Evolutionary conservation across 257 asterid species (phyloP).

Genomic region (Mentha longifolia): DNA sequence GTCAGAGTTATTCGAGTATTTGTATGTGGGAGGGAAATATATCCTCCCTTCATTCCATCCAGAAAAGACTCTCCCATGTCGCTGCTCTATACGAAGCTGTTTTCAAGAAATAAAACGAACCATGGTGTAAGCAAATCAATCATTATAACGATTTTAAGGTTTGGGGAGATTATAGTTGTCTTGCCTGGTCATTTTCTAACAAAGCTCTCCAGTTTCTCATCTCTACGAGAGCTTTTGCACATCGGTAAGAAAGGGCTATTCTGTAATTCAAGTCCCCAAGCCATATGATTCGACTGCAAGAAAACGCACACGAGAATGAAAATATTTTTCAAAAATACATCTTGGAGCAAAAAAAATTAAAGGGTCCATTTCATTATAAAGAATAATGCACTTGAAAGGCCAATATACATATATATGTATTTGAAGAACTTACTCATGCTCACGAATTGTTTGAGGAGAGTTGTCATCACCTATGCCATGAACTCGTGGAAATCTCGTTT

Average conservation of each 20-base stretch:
- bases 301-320: slow-evolving; percentile 23
- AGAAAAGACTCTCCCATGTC: slow-evolving; percentile 69
- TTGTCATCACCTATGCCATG: slow-evolving; percentile 64
- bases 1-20: slow-evolving; percentile 84
- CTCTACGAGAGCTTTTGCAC: slow-evolving; percentile 94
- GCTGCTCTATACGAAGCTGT: slow-evolving; percentile 86
- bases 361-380: not conserved
- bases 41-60: slow-evolving; percentile 93
- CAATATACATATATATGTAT: not conserved
- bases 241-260: slow-evolving; percentile 84
- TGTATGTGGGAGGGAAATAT: slow-evolving; percentile 92
- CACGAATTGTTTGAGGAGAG: slow-evolving; percentile 94
- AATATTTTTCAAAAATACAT: not conserved
- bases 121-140: not conserved
- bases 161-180: not conserved
- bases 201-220: slow-evolving; percentile 97
- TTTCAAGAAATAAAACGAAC: slow-evolving; percentile 17
- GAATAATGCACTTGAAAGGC: not conserved
- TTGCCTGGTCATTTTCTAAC: slow-evolving; percentile 94
- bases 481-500: slow-evolving; percentile 95
- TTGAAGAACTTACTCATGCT: slow-evolving; percentile 76
- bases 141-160: not conserved
- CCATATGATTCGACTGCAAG: slow-evolving; percentile 88
- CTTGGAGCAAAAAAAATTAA: not conserved
- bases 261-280: slow-evolving; percentile 96